phyloP scores from a whole-genome alignment of 1,139 yeast species.

The Lizanozyma gosingica region DNA sequence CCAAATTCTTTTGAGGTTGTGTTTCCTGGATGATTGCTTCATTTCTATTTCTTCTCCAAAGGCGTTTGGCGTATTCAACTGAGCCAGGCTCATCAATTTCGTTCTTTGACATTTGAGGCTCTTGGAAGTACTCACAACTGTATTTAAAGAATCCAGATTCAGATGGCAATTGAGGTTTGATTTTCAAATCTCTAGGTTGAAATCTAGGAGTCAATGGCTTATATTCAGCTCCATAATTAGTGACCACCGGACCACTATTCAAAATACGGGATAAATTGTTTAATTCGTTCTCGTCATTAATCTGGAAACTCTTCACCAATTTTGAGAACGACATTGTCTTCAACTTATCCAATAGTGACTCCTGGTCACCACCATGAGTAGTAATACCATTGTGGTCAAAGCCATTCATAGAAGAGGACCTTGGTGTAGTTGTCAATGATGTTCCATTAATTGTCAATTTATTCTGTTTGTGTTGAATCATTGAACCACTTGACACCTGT shows the following conservation, averaged over 20 bases:
- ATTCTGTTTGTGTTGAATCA: constrained; percentile 20
- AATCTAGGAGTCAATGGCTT: constrained; percentile 48
- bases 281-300: constrained; percentile 33
- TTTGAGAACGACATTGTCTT: constrained; percentile 33
- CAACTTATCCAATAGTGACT: constrained; percentile 30
- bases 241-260: constrained; percentile 31
- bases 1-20: constrained; percentile 79
- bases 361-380: constrained; percentile 20
- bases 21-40: constrained; percentile 82
- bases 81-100: constrained; percentile 94
- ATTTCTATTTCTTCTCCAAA: constrained; percentile 88
- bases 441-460: constrained; percentile 23
- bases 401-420: constrained; percentile 19
- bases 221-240: constrained; percentile 42
- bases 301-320: constrained; percentile 33
- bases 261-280: constrained; percentile 30
- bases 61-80: constrained; percentile 67
- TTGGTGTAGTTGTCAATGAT: constrained; percentile 22
- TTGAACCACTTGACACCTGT: constrained; percentile 28
- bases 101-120: constrained; percentile 84
- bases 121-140: constrained; percentile 88
- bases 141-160: constrained; percentile 78
- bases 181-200: constrained; percentile 24
- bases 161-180: constrained; percentile 47
- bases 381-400: constrained; percentile 7